Base-by-base conservation (phyloP, 257 asterid species). In the Schizonepeta tenuifolia region DNA sequence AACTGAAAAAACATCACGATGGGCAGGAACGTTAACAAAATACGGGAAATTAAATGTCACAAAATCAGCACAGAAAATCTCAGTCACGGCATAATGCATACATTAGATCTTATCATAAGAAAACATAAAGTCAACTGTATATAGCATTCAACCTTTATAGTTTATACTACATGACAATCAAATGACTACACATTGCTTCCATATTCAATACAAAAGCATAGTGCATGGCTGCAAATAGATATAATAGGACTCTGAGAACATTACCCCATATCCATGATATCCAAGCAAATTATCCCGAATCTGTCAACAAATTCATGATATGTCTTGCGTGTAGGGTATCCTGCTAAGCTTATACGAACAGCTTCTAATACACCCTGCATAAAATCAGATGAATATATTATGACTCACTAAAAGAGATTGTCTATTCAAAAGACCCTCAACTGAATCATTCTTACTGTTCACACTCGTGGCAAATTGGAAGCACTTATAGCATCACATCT, bases 281-380 rank as follows among this genome's bases (percentile, higher is more conserved):
- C 99, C 47, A 92, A 77, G 65, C 95, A 90, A 72, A 92, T 82
- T 28, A 95, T 83, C 65, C 99, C 99, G 85, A 90, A 95, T 77
- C 99, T 89, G 75, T 95, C 93, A 26, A 95, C 89, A 84, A 95
- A 95, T 79, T 92, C 99, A 73, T 86, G 91, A 75, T 90, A 92
- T 72, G 97, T 89, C 87, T 89, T 94, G 79, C 99, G 90, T 6
- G 98, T 92, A 68, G 99, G 99, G 73, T 95, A 95, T 68, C 99
- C 99, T 0, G 99, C 99, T 90, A 95, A 81, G 87, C 99, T 95
- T 81, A 95, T 95, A 47, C 99, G 97, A 71, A 95, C 97, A 73
- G 99, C 99, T 83, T 95, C 99, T 55, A 95, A 74, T 75, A 95
- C 99, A 85, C 99, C 99, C 99, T 95, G 86, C 84, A 85, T 44